Conservation (phyloP, 768 basidiomycete species). For the Rhizopogon vinicolor region DNA sequence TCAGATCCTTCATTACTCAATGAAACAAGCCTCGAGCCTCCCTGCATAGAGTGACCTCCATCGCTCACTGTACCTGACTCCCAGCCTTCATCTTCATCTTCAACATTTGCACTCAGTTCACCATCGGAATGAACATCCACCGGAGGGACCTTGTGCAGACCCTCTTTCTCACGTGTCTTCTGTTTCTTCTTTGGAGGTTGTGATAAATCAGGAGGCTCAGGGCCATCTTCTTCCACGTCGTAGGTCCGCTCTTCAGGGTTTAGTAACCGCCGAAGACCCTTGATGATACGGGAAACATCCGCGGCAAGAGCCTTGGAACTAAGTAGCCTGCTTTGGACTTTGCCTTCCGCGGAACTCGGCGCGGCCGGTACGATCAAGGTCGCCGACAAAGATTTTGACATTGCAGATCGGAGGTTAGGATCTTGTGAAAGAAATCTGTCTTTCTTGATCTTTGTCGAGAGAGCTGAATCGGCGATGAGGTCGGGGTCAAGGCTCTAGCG, state of each 20-base stretch:
- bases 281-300: constrained; percentile 48
- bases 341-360: constrained; percentile 43
- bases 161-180: constrained; percentile 1
- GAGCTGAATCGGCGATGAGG: constrained; percentile 56
- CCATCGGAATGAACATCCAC: constrained; percentile 4
- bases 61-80: constrained; percentile 40
- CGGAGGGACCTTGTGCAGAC: constrained; percentile 2
- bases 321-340: constrained; percentile 67
- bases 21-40: constrained; percentile 35
- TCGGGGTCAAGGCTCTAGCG: constrained; percentile 55
- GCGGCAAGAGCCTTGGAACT: constrained; percentile 74
- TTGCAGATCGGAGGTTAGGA: constrained; percentile 38
- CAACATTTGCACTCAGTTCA: constrained; percentile 16
- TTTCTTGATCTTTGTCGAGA: constrained; percentile 70
- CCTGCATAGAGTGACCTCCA: constrained; percentile 18
- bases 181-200: constrained; percentile 9
- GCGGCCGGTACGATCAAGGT: constrained; percentile 29
- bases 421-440: constrained; percentile 54
- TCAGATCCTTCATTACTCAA: constrained; percentile 23
- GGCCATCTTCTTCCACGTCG: constrained; percentile 8
- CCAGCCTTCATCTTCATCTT: constrained; percentile 30
- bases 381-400: constrained; percentile 40
- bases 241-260: constrained; percentile 17
- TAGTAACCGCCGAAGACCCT: constrained; percentile 42
- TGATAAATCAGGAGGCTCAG: constrained; percentile 7